Percentiles rank a stretch among this genome's conserved stretches.
phyloP scores from a whole-genome alignment of 345 rosid genomes.

The Camelina hispida region DNA sequence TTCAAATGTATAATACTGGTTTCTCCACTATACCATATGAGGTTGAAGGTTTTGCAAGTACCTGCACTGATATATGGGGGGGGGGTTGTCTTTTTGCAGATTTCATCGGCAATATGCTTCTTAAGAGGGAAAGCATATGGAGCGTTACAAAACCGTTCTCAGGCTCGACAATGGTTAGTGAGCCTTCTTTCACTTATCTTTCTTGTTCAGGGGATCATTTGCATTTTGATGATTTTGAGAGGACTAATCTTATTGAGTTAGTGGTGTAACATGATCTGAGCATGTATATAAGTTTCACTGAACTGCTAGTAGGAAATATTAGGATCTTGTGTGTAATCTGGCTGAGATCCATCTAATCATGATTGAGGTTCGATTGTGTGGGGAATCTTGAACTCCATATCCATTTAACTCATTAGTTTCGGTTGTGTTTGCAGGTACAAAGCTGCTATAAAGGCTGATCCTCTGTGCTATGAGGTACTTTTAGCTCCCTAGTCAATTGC shows the following conservation, averaged over 20 bases:
- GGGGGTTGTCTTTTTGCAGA: slow-evolving; percentile 48
- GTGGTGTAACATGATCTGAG: not conserved
- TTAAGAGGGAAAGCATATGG: slow-evolving; percentile 91
- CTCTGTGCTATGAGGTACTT: slow-evolving; percentile 93
- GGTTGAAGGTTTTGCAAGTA: slow-evolving; percentile 14
- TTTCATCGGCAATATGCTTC: slow-evolving; percentile 92
- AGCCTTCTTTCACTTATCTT: not conserved
- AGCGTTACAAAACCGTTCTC: slow-evolving; percentile 90
- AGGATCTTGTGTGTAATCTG: not conserved
- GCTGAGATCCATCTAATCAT: not conserved
- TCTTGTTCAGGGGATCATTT: slow-evolving; percentile 8
- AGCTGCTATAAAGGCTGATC: slow-evolving; percentile 97
- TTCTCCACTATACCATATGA: not conserved
- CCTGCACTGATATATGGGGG: slow-evolving; percentile 7
- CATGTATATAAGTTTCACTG: not conserved
- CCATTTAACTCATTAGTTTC: not conserved
- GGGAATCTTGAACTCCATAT: slow-evolving; percentile 2
- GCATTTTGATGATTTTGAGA: not conserved
- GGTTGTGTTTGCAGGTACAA: slow-evolving; percentile 68
- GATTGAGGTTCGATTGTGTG: slow-evolving; percentile 3
- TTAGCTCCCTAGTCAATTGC: slow-evolving; percentile 11
- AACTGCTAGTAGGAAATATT: slow-evolving; percentile 9
- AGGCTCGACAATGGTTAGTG: slow-evolving; percentile 85
- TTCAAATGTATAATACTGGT: not conserved
- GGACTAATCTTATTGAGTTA: slow-evolving; percentile 7